These are phyloP conservation scores for Citrullus colocynthis DNA, from an alignment of 306 rosid species.

Conservation along the genomic window DNA sequence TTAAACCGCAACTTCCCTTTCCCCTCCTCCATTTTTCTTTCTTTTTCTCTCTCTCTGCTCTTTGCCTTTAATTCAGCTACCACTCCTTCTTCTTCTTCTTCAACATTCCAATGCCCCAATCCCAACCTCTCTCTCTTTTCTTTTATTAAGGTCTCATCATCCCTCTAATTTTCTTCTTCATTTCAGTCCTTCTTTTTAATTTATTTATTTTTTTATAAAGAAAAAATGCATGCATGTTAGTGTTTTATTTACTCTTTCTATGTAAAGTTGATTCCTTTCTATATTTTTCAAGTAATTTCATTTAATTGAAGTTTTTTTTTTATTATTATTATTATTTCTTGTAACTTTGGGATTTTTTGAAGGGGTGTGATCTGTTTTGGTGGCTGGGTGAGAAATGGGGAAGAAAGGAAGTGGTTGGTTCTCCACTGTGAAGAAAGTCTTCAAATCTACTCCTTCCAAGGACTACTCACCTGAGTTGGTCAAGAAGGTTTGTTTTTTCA, in stretches of 20 bases:
- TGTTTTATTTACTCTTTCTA: too few relatives aligned
- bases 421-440: constrained; percentile 78
- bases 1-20: not conserved
- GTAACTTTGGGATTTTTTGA: not conserved
- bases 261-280: too few relatives aligned
- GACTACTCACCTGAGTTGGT: not conserved
- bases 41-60: too few relatives aligned
- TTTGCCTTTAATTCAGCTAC: not conserved
- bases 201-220: too few relatives aligned
- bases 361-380: not conserved
- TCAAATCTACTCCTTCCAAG: constrained; percentile 35
- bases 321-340: too few relatives aligned
- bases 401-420: constrained; percentile 86
- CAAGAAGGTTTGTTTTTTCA: not conserved
- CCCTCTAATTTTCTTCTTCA: not conserved
- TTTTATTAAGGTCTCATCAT: not conserved
- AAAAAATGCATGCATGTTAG: too few relatives aligned
- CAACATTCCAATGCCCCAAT: not conserved
- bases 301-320: too few relatives aligned
- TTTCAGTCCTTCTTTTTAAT: too few relatives aligned
- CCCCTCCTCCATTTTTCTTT: too few relatives aligned
- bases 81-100: not conserved
- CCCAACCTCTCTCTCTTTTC: not conserved
- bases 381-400: constrained; percentile 36
- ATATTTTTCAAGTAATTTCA: too few relatives aligned